These are phyloP conservation scores for Dactylellina cionopaga DNA, from an alignment of 2,329 filamentous ascomycete species.

Conservation along the genomic window DNA sequence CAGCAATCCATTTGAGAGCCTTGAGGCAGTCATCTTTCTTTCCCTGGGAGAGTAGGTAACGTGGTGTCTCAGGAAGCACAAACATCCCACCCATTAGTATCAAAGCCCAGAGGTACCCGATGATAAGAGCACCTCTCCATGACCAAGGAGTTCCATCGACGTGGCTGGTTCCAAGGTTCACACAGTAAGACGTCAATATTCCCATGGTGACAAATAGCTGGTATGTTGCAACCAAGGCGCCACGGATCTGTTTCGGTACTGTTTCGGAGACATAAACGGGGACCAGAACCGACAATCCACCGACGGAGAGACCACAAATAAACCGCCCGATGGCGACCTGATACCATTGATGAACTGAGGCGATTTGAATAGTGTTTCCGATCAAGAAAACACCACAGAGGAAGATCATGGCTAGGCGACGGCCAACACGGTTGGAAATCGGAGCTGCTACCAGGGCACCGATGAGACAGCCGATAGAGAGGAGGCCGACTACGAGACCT, in stretches of 20 bases:
- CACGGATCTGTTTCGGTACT: conserved; percentile 72
- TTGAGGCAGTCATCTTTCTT: conserved; percentile 53
- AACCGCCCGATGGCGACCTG: conserved; percentile 73
- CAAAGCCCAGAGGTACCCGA: conserved; percentile 69
- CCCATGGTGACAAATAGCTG: conserved; percentile 76
- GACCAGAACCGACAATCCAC: conserved; percentile 71
- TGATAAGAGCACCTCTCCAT: conserved; percentile 72
- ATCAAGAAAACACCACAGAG: conserved; percentile 72
- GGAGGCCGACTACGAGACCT: conserved; percentile 72
- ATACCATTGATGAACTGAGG: conserved; percentile 68
- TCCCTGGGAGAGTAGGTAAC: conserved; percentile 59
- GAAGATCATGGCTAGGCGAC: conserved; percentile 70
- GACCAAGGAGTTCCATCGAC: conserved; percentile 61
- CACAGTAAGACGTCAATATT: conserved; percentile 69
- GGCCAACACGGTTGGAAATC: conserved; percentile 71
- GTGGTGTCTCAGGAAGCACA: conserved; percentile 68
- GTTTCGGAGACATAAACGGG: conserved; percentile 77
- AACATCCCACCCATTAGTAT: conserved; percentile 66
- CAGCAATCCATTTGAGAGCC: conserved; percentile 55
- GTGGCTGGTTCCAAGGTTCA: conserved; percentile 63
- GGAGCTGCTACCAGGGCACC: conserved; percentile 70
- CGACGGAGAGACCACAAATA: conserved; percentile 74
- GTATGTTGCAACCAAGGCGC: conserved; percentile 72
- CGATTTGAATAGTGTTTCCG: conserved; percentile 74
- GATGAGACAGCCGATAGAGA: conserved; percentile 70